Conservation (phyloP, 1,284 basidiomycete genomes). For the Cutaneotrichosporon mucoides region DNA sequence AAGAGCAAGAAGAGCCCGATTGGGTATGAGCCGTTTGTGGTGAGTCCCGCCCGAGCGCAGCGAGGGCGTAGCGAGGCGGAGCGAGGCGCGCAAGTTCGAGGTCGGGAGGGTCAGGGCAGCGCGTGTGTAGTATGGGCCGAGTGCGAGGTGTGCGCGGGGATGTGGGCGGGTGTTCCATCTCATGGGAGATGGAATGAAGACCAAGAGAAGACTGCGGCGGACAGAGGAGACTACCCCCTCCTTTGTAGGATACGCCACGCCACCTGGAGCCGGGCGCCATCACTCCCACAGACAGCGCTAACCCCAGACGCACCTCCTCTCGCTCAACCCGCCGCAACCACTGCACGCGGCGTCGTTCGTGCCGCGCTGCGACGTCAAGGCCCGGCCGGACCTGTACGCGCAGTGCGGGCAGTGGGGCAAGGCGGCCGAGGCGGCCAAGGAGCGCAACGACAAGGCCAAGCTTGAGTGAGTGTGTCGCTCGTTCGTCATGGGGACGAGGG, state of each 20-base stretch:
- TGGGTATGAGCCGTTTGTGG: slow-evolving; percentile 90
- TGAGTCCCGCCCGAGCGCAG: slow-evolving; percentile 48
- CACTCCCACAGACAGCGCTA: neutral
- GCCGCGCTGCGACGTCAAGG: slow-evolving; percentile 73
- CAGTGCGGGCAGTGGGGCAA: slow-evolving; percentile 81
- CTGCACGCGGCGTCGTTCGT: slow-evolving; percentile 74
- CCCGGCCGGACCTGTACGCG: slow-evolving; percentile 77
- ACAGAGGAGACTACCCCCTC: too few relatives aligned
- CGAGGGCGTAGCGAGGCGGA: too few relatives aligned
- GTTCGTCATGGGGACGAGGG: too few relatives aligned
- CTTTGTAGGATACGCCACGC: too few relatives aligned
- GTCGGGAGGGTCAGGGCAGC: too few relatives aligned
- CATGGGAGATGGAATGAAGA: too few relatives aligned
- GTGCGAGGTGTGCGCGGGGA: too few relatives aligned
- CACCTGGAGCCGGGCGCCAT: too few relatives aligned
- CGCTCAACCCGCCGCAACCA: slow-evolving; percentile 49
- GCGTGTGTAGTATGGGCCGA: too few relatives aligned
- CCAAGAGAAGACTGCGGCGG: too few relatives aligned
- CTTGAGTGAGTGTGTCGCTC: slow-evolving; percentile 63
- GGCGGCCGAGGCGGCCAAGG: slow-evolving; percentile 82
- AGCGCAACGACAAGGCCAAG: slow-evolving; percentile 71
- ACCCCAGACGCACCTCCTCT: slow-evolving; percentile 40
- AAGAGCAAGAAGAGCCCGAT: slow-evolving; percentile 86
- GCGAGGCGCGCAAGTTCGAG: too few relatives aligned
- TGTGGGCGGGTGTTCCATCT: too few relatives aligned